phyloP scores from a whole-genome alignment of 2,329 filamentous ascomycete genomes.

The Aspergillus intermedius region DNA sequence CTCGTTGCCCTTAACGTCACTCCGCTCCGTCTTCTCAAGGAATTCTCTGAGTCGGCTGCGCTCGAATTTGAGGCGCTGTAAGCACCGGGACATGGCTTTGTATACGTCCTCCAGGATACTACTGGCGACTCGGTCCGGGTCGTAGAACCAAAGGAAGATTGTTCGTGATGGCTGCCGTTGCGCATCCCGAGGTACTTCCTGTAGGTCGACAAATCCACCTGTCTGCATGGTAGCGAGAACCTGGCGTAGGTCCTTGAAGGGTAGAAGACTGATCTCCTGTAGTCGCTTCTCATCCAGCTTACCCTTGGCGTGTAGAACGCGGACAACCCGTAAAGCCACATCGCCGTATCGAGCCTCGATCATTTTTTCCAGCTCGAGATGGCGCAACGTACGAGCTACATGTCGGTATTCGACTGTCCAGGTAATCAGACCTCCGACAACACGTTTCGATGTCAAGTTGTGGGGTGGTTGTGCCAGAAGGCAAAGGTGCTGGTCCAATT shows the following conservation, averaged over 20 bases:
- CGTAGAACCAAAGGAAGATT: constrained; percentile 88
- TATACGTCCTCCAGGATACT: constrained; percentile 75
- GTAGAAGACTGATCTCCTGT: constrained; percentile 72
- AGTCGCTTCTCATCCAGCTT: constrained; percentile 93
- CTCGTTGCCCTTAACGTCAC: constrained; percentile 78
- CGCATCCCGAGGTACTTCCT: constrained; percentile 88
- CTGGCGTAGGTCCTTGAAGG: constrained; percentile 75
- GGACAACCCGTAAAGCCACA: constrained; percentile 72
- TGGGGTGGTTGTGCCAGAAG: constrained; percentile 43
- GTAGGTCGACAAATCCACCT: constrained; percentile 78
- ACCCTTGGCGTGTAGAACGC: constrained; percentile 77
- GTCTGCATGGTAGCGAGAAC: constrained; percentile 82
- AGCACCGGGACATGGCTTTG: constrained; percentile 77
- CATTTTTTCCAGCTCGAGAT: constrained; percentile 73
- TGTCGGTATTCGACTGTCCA: constrained; percentile 81
- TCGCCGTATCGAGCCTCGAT: constrained; percentile 71
- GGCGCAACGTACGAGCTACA: constrained; percentile 63
- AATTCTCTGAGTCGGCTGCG: constrained; percentile 64
- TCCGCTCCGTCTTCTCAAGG: constrained; percentile 73
- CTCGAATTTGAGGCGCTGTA: constrained; percentile 75
- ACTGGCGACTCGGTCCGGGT: constrained; percentile 63
- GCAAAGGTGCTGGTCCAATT: constrained; percentile 39
- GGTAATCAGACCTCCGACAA: constrained; percentile 53
- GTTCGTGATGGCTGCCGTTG: constrained; percentile 75
- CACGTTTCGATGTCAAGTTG: constrained; percentile 30